phyloP scores from a whole-genome alignment of 202 grass and related monocot species.

The Eragrostis tef region DNA sequence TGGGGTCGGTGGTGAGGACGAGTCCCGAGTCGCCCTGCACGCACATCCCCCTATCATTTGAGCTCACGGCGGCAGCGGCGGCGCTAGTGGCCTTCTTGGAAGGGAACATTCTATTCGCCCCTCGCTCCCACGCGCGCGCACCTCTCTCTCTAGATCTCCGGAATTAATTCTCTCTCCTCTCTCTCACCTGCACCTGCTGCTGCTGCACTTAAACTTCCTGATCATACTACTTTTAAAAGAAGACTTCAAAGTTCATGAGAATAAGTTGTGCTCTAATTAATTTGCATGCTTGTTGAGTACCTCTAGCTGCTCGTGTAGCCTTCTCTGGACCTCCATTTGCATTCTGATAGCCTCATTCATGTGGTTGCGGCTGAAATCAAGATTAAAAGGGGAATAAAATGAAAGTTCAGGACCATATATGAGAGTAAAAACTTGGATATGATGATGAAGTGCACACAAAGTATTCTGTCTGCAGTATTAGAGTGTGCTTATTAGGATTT shows the following conservation, averaged over 20 bases:
- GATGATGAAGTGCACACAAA: slow-evolving; percentile 35
- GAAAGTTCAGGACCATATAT: background rate
- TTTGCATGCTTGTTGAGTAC: slow-evolving; percentile 50
- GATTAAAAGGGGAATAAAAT: slow-evolving; percentile 1
- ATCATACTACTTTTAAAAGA: slow-evolving; percentile 46
- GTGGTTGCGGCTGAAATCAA: slow-evolving; percentile 74
- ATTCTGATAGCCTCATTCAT: slow-evolving; percentile 84
- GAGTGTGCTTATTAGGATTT: background rate
- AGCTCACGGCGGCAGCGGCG: slow-evolving; percentile 60
- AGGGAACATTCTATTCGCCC: slow-evolving; percentile 87
- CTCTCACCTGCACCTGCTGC: slow-evolving; percentile 13
- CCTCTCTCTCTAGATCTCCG: slow-evolving; percentile 45
- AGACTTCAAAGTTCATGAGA: slow-evolving; percentile 45
- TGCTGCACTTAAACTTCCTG: slow-evolving; percentile 60
- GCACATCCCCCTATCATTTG: slow-evolving; percentile 74
- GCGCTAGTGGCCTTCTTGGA: slow-evolving; percentile 77
- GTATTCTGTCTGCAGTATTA: slow-evolving; percentile 3
- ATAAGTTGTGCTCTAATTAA: slow-evolving; percentile 41
- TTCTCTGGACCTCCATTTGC: slow-evolving; percentile 96
- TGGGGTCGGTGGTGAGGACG: slow-evolving; percentile 97
- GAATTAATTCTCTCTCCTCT: slow-evolving; percentile 61
- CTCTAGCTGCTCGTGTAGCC: slow-evolving; percentile 92
- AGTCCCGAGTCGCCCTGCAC: slow-evolving; percentile 97
- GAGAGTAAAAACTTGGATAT: slow-evolving; percentile 13
- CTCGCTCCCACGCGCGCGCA: slow-evolving; percentile 23